These are phyloP conservation scores for Sugiyamaella chiloensis DNA, from an alignment of 805 yeast genomes.

Conservation along the genomic window DNA sequence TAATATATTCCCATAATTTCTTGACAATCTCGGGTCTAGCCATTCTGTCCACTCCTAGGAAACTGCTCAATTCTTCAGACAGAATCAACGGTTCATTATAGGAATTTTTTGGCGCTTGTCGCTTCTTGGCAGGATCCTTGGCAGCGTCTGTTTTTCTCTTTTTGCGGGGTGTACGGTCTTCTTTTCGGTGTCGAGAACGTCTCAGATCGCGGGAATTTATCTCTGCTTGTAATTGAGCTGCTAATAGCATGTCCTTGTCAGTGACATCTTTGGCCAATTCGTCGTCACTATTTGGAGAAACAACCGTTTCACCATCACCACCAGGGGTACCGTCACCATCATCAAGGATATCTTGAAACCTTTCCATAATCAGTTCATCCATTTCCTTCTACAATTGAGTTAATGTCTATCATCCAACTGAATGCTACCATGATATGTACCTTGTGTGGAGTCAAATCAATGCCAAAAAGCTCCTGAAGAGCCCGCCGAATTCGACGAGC, in stretches of 20 bases:
- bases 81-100: constrained; percentile 47
- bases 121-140: neutral
- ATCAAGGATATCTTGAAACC: constrained; percentile 47
- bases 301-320: neutral
- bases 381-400: constrained; percentile 48
- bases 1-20: constrained; percentile 67
- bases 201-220: constrained; percentile 23
- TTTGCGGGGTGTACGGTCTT: constrained; percentile 13
- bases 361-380: constrained; percentile 55
- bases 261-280: neutral
- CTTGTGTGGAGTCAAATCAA: constrained; percentile 48
- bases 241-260: constrained; percentile 27
- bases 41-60: constrained; percentile 46
- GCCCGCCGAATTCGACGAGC: constrained; percentile 71
- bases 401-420: no score
- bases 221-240: constrained; percentile 44
- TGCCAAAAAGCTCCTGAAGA: constrained; percentile 62
- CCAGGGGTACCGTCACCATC: neutral
- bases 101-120: neutral
- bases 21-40: constrained; percentile 73
- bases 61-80: constrained; percentile 48
- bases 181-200: constrained; percentile 8
- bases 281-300: neutral
- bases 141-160: constrained; percentile 15
- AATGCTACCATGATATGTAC: constrained; percentile 13